Percentiles rank a stretch among this genome's conserved stretches.
Conservation (phyloP, 2,329 filamentous ascomycete species). For the Colletotrichum filicis region DNA sequence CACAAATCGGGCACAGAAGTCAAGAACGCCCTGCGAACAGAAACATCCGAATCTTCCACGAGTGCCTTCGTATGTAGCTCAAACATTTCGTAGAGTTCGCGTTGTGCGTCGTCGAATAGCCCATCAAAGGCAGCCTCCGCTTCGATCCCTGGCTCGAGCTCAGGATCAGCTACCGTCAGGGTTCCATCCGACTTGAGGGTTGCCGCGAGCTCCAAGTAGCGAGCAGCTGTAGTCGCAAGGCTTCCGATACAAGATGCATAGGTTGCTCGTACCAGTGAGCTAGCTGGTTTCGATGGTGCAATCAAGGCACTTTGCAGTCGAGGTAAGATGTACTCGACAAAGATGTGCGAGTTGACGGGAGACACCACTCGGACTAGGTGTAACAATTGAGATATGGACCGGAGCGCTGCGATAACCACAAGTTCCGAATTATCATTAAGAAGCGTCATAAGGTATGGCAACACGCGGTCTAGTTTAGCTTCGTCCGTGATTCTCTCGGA, state of each 20-base stretch:
- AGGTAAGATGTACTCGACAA: slow-evolving; percentile 75
- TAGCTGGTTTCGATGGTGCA: slow-evolving; percentile 63
- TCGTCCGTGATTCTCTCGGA: slow-evolving; percentile 93
- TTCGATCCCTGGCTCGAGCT: slow-evolving; percentile 77
- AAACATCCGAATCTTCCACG: slow-evolving; percentile 85
- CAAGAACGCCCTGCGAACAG: slow-evolving; percentile 90
- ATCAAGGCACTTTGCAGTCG: slow-evolving; percentile 67
- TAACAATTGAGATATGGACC: slow-evolving; percentile 88
- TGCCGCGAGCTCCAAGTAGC: slow-evolving; percentile 91
- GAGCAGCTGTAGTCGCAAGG: slow-evolving; percentile 84
- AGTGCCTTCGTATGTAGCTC: slow-evolving; percentile 90
- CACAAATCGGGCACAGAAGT: slow-evolving; percentile 92
- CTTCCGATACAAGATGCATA: slow-evolving; percentile 94
- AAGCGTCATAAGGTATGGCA: slow-evolving; percentile 88
- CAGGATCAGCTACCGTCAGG: slow-evolving; percentile 80
- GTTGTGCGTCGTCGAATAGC: slow-evolving; percentile 87
- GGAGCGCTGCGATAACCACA: slow-evolving; percentile 86
- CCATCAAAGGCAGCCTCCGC: slow-evolving; percentile 80
- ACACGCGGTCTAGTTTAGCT: slow-evolving; percentile 90
- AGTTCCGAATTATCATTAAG: slow-evolving; percentile 85
- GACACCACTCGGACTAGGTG: slow-evolving; percentile 91
- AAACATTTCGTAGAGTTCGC: slow-evolving; percentile 84
- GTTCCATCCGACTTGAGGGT: slow-evolving; percentile 87
- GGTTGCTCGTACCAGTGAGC: slow-evolving; percentile 82
- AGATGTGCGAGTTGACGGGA: slow-evolving; percentile 75